Base-by-base conservation (phyloP, 176 grass and related monocot genomes). In the Eleusine indica region DNA sequence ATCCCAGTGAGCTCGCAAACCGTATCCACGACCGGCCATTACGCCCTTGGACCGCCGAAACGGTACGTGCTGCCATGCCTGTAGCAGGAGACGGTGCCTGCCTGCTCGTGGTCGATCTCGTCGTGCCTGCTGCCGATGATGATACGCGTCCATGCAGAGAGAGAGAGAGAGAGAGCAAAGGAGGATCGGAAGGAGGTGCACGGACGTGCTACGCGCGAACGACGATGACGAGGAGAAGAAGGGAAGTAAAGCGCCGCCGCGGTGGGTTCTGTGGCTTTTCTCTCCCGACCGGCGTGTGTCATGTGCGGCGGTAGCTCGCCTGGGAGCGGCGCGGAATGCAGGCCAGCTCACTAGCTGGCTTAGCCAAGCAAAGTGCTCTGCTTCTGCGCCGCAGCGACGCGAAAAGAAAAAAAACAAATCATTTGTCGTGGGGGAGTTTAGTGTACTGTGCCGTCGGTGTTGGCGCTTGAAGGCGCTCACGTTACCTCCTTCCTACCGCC, bases 161-260 rank as follows among this genome's bases (percentile, higher is more conserved):
- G 3, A 25, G 25, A 25, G 25, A 25, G 25, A 25, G 25, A 21
- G 16, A 53, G 42, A 7, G 6, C 32, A 35, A 2, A 35, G 51
- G 3, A 53, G 15, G 15, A 53, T 53, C 12, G 51, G 51, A 17
- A 17, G 14, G 12, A 1, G 12, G 14, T 14, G 41, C 41, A 14
- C 4, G 41, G 5, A 25, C 19, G 38, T 15, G 46, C 17, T 22
- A 9, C 57, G 58, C 2, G 7, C 8, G 8, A 22, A 25, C 58
- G 9, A 62, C n/a, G 54, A 35, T 2, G 32, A 35, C 2, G 19
- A 58, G 18, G 17, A n/a, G 18, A 2, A 19, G 18, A 18, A 58
- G 6, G 18, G 61, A n/a, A 83, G 69, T 86, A 86, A 89, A 83
- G 80, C 80, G 21, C 84, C 88, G 88, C 84, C 84, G 62, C 21